These are phyloP conservation scores for Talaromyces sp. DNA, from an alignment of 2,329 filamentous ascomycete genomes.

Conservation along the genomic window DNA sequence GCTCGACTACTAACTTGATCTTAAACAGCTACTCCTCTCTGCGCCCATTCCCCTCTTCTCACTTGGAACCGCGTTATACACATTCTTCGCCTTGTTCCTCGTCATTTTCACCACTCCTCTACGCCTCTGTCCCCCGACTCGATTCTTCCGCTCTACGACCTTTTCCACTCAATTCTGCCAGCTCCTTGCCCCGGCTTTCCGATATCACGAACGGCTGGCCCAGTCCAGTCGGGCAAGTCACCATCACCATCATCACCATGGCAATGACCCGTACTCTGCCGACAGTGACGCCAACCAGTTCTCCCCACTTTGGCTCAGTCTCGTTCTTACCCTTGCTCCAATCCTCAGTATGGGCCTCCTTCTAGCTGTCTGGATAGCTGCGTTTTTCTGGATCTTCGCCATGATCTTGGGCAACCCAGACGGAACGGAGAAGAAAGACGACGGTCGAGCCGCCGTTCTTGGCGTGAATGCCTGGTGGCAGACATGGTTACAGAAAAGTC, in stretches of 20 bases:
- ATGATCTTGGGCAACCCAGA: constrained; percentile 58
- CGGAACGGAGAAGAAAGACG: constrained; percentile 53
- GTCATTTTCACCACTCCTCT: constrained; percentile 49
- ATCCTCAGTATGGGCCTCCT: constrained; percentile 52
- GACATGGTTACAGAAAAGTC: constrained; percentile 43
- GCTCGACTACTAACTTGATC: not conserved
- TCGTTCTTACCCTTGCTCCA: constrained; percentile 51
- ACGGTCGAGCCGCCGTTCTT: constrained; percentile 55
- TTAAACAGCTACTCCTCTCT: constrained; percentile 46
- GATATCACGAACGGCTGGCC: constrained; percentile 36
- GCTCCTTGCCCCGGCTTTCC: constrained; percentile 49
- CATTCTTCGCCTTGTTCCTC: constrained; percentile 46
- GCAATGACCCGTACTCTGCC: constrained; percentile 23
- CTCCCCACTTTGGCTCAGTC: constrained; percentile 37
- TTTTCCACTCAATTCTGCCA: constrained; percentile 47
- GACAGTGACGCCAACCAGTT: constrained; percentile 25
- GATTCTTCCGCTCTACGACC: constrained; percentile 38
- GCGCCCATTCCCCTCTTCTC: constrained; percentile 51
- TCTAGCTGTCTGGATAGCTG: constrained; percentile 53
- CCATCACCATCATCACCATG: constrained; percentile 16
- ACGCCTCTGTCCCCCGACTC: constrained; percentile 44
- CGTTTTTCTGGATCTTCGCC: constrained; percentile 57
- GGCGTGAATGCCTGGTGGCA: constrained; percentile 57
- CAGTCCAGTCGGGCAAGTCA: constrained; percentile 13
- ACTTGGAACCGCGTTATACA: constrained; percentile 49